Conservation (phyloP, 2,329 filamentous ascomycete genomes). For the Rhinocladiella mackenziei region DNA sequence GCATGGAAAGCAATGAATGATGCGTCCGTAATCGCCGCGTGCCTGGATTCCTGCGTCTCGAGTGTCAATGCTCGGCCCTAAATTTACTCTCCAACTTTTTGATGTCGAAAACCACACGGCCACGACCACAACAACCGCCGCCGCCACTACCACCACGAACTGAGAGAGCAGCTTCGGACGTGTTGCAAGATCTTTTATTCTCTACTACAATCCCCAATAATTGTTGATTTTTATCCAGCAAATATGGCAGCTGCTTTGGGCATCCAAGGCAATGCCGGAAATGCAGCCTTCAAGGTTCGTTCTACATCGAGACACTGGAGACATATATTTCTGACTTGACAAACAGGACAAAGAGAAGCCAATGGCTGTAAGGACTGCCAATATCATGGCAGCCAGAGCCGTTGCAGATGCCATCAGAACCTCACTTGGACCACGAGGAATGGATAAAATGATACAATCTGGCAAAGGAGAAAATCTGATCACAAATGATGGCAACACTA, state of each 20-base stretch:
- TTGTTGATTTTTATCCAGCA: too few species aligned
- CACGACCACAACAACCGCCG: too few species aligned
- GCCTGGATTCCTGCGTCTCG: slow-evolving; percentile 8
- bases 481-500: slow-evolving; percentile 98
- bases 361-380: slow-evolving; percentile 88
- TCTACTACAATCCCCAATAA: too few species aligned
- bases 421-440: slow-evolving; percentile 90
- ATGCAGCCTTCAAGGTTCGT: slow-evolving; percentile 63
- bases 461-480: slow-evolving; percentile 97
- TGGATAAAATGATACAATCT: slow-evolving; percentile 99
- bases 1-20: not conserved
- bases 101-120: too few species aligned
- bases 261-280: slow-evolving; percentile 50
- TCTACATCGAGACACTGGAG: slow-evolving; percentile 28
- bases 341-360: slow-evolving; percentile 89
- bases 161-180: too few species aligned
- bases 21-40: slow-evolving; percentile 17
- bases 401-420: slow-evolving; percentile 97
- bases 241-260: slow-evolving; percentile 51
- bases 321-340: slow-evolving; percentile 38
- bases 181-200: too few species aligned
- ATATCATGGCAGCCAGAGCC: slow-evolving; percentile 96
- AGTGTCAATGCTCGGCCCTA: not conserved
- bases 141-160: too few species aligned
- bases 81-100: not conserved